These are phyloP conservation scores for Phytophthora megakarya DNA, from an alignment of 352 stramenopile genomes.

Conservation along the genomic window DNA sequence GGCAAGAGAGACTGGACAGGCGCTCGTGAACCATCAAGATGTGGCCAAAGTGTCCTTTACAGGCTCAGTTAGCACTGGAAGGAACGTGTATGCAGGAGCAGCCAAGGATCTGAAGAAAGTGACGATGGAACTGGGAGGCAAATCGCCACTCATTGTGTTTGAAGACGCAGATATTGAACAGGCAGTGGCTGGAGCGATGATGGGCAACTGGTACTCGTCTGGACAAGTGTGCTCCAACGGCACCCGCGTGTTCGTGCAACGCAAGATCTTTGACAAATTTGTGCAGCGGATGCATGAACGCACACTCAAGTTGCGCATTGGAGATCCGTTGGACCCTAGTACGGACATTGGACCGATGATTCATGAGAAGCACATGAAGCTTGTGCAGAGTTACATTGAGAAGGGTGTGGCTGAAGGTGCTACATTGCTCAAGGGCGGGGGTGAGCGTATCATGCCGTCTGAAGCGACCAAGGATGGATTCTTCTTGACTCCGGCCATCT, in stretches of 20 bases:
- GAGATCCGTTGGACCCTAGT: slow-evolving; percentile 77
- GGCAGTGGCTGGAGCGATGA: slow-evolving; percentile 79
- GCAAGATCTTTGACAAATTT: slow-evolving; percentile 82
- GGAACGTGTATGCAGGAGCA: slow-evolving; percentile 68
- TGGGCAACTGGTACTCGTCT: slow-evolving; percentile 89
- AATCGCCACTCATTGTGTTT: slow-evolving; percentile 89
- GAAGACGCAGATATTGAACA: slow-evolving; percentile 84
- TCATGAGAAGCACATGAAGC: slow-evolving; percentile 74
- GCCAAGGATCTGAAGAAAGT: slow-evolving; percentile 85
- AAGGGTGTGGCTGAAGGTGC: slow-evolving; percentile 62
- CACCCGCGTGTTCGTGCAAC: slow-evolving; percentile 90
- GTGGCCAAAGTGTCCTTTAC: slow-evolving; percentile 90
- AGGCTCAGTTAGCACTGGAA: slow-evolving; percentile 75
- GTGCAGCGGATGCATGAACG: slow-evolving; percentile 79
- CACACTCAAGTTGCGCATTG: slow-evolving; percentile 75
- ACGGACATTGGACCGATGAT: slow-evolving; percentile 92
- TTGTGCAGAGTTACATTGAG: slow-evolving; percentile 76
- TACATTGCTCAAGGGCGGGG: slow-evolving; percentile 62
- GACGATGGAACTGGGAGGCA: slow-evolving; percentile 91
- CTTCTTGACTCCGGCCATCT: slow-evolving; percentile 91
- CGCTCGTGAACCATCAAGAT: slow-evolving; percentile 54
- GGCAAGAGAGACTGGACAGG: slow-evolving; percentile 57
- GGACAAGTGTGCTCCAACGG: slow-evolving; percentile 92
- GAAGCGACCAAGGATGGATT: slow-evolving; percentile 65
- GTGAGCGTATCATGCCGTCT: slow-evolving; percentile 54